Base-by-base conservation (phyloP, 2,329 filamentous ascomycete genomes). In the Hymenoscyphus fraxineus region DNA sequence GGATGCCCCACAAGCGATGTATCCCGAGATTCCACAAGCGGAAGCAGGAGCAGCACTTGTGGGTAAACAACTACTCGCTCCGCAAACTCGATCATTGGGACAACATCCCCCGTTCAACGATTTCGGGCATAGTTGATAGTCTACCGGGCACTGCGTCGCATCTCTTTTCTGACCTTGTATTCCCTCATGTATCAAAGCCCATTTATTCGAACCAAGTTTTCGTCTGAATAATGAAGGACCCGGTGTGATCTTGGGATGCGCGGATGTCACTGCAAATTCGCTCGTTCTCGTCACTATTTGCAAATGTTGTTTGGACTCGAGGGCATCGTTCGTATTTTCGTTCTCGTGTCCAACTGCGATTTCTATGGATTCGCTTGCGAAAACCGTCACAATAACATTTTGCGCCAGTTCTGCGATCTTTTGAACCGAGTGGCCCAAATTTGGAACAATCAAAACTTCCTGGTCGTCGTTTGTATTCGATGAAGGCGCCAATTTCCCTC, bases 71-170 rank as follows among this genome's bases (percentile, higher is more conserved):
- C 72, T 75, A 22, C 73, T 75, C 55, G 75, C 75, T 1, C 76
- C 82, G 71, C 83, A 86, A 3, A 75, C 75, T 66, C 82, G 84
- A 61, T 78, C 73, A 16, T 78, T 74, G 1, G 82, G 81, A 66
- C 73, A 75, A 60, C 73, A 75, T 19, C 71, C 73, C 47, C 73
- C 73, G 58, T 68, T 69, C 58, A 74, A 57, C 16, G 71, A 72
- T 31, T 69, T 60, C 22, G 73, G 70, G 51, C 73, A 75, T 32
- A 72, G 22, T 57, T 70, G 63, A 60, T 69, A 74, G 32, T 69
- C 67, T 15, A 58, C 47, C 31, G 70, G 69, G 66, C 73, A 75
- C 58, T 66, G 40, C 35, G 66, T 64, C 22, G 66, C 67, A 63
- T 71, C 69, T 40, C 73, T 61, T 61, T 73, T 74, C 39, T 66